A percentile compares a stretch with the other conserved stretches of the same genome.
Conservation (phyloP, 371 early-diverging fungal genomes). For the Coemansia sp. region DNA sequence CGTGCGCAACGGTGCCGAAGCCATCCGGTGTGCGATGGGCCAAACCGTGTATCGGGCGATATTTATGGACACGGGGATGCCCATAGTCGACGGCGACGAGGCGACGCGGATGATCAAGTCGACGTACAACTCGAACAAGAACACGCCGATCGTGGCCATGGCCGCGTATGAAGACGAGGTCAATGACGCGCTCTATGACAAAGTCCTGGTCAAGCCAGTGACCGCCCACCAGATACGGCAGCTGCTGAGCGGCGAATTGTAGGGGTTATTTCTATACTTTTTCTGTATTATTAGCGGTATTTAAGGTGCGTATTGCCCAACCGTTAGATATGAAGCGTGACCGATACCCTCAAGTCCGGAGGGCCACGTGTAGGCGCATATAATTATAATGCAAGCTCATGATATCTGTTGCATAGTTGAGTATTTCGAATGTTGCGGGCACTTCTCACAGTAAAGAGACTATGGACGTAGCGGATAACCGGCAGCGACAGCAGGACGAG, state of each 20-base stretch:
- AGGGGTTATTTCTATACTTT: neutral
- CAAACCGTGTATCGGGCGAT: constrained; percentile 86
- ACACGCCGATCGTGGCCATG: constrained; percentile 74
- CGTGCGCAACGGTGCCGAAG: constrained; percentile 88
- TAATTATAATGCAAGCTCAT: neutral
- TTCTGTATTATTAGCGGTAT: neutral
- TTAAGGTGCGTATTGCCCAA: neutral
- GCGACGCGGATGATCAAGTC: constrained; percentile 94
- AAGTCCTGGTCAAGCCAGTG: constrained; percentile 34
- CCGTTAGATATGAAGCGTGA: neutral
- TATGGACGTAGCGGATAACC: constrained; percentile 30
- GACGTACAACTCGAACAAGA: constrained; percentile 74
- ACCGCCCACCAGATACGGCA: constrained; percentile 17
- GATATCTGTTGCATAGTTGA: neutral
- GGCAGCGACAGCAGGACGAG: constrained; percentile 48
- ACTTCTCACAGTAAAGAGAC: neutral
- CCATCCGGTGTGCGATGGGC: constrained; percentile 84
- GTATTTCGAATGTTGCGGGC: too few species aligned
- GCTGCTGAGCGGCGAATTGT: neutral
- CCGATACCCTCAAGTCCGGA: neutral
- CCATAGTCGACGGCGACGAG: constrained; percentile 90
- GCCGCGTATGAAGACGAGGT: constrained; percentile 65
- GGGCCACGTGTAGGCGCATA: neutral
- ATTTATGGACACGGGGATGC: constrained; percentile 93
- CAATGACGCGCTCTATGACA: constrained; percentile 25